phyloP scores from a whole-genome alignment of 352 stramenopile species.

The Phytophthora tubulina region DNA sequence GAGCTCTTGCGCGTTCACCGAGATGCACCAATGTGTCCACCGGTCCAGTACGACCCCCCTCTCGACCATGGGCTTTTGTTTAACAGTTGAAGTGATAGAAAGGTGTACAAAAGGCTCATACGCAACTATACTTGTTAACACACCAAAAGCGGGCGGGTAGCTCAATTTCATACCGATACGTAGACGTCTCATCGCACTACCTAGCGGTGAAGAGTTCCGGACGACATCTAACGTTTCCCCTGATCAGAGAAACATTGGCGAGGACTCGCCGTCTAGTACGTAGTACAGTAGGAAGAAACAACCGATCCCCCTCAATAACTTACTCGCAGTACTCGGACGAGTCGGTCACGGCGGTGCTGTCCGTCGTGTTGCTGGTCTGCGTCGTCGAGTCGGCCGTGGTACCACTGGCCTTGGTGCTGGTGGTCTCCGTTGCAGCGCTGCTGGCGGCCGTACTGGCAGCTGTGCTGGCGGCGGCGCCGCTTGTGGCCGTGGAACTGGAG shows the following conservation, averaged over 20 bases:
- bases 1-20: background rate
- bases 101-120: slow-evolving; percentile 15
- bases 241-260: background rate
- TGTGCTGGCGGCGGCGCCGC: slow-evolving; percentile 23
- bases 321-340: slow-evolving; percentile 49
- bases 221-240: slow-evolving; percentile 14
- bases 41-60: background rate
- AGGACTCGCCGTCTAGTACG: slow-evolving; percentile 22
- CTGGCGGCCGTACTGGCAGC: slow-evolving; percentile 11
- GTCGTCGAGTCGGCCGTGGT: slow-evolving; percentile 27
- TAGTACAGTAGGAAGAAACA: background rate
- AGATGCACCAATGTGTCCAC: background rate
- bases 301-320: slow-evolving; percentile 3
- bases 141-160: slow-evolving; percentile 24
- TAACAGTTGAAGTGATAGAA: background rate
- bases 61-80: background rate
- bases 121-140: slow-evolving; percentile 48
- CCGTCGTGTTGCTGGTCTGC: slow-evolving; percentile 32
- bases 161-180: slow-evolving; percentile 39
- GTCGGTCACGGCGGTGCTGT: slow-evolving; percentile 37
- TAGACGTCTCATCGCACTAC: slow-evolving; percentile 15
- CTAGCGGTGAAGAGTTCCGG: slow-evolving; percentile 18
- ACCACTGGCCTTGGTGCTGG: slow-evolving; percentile 16
- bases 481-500: slow-evolving; percentile 29
- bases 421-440: slow-evolving; percentile 16